Conservation (phyloP, 257 asterid genomes). For the Eustoma russellianum region DNA sequence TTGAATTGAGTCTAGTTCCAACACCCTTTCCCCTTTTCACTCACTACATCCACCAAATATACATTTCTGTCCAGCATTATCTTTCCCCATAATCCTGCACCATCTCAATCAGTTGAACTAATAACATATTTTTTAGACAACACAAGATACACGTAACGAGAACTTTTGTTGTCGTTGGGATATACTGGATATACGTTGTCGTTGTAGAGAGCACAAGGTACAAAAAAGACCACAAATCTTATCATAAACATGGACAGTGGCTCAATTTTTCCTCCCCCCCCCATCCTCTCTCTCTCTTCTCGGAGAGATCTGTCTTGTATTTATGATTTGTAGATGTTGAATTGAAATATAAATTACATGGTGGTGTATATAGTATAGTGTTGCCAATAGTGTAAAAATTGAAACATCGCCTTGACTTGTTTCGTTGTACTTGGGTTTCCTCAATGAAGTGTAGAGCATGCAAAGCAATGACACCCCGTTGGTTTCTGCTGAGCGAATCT, state of each 20-base stretch:
- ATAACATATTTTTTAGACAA: too few species aligned
- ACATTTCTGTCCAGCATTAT: conserved; percentile 22
- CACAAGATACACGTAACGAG: too few species aligned
- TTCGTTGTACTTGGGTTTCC: conserved; percentile 13
- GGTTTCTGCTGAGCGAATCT: conserved; percentile 34
- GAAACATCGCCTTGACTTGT: conserved; percentile 24
- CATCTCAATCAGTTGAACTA: too few species aligned
- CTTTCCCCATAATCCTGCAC: conserved; percentile 21
- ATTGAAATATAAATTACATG: too few species aligned
- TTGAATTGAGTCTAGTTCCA: conserved; percentile 20
- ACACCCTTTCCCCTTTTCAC: conserved; percentile 14
- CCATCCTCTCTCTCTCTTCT: too few species aligned
- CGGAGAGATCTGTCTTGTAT: too few species aligned
- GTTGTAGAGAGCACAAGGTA: not conserved
- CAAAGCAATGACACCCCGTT: conserved; percentile 30
- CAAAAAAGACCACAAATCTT: not conserved
- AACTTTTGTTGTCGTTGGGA: too few species aligned
- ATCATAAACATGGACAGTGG: too few species aligned
- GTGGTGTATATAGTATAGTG: not conserved
- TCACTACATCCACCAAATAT: conserved; percentile 23
- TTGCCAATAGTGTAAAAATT: conserved; percentile 40
- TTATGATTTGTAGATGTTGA: too few species aligned
- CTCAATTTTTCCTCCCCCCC: too few species aligned
- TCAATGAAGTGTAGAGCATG: conserved; percentile 24
- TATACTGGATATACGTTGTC: too few species aligned